Base-by-base conservation (phyloP, 441 rosid species). In the Adansonia rubrostipa region DNA sequence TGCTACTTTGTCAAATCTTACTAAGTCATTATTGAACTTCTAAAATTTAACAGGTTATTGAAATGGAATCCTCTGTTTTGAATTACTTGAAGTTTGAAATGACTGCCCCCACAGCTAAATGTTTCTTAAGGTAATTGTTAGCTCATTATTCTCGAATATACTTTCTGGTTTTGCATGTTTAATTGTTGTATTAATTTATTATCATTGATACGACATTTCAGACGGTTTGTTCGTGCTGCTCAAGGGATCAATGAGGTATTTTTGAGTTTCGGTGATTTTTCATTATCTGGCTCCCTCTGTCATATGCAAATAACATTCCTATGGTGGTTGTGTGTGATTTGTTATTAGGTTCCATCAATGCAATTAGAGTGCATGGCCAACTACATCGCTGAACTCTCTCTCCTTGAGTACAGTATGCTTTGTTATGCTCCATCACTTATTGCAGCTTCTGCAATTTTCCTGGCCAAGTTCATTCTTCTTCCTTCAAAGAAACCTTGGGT, bases 401-500 rank as follows among this genome's bases (percentile, higher is more conserved):
- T 96, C 9, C 82, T 92, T 0, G 99, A 96, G 78, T 96, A 96
- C 80, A 71, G 73, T 53, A 92, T 96, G 97, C 97, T 96, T 63
- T 75, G 86, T 77, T 84, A 91, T 74, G 75, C 92, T 74, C 99
- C 99, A 56, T 96, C 99, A 13, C 88, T 96, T 4, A 58, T 94
- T 0, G 97, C 98, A 22, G 98, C 98, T 78, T 96, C 99, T 40
- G 91, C 98, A 50, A 90, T 92, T 74, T 94, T 94, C 86, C 85
- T 96, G 81, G 94, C 97, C 73, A 91, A 87, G 82, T 92, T 80
- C 79, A 84, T 94, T n/a, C 87, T 92, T 73, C 54, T 83, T 77
- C 98, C 99, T 75, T 84, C 93, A 22, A 92, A 81, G 84, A 87
- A 84, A 81, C 93, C 97, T 54, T 92, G 98, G 98, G 99, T 95